These are phyloP conservation scores for Phytophthora cryptogea DNA, from an alignment of 352 stramenopile genomes.

Conservation along the genomic window DNA sequence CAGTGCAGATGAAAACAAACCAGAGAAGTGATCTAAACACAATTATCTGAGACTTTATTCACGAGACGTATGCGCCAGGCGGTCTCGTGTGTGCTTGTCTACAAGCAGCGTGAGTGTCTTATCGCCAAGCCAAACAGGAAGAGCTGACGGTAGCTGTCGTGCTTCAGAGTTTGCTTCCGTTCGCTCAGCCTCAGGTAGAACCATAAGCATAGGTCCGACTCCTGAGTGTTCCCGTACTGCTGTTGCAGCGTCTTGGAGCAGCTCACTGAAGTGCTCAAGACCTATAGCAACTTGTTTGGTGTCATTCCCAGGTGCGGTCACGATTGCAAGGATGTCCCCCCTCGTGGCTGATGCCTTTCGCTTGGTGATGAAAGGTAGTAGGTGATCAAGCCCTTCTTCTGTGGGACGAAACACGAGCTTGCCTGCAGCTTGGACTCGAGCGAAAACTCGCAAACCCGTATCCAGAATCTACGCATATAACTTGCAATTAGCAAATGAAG, in stretches of 20 bases:
- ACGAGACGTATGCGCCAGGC: constrained; percentile 33
- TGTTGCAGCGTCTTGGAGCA: constrained; percentile 36
- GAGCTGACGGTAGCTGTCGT: constrained; percentile 29
- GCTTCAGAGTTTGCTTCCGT: background rate
- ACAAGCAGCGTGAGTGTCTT: constrained; percentile 58
- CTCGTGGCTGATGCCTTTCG: constrained; percentile 33
- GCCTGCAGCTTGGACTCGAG: constrained; percentile 55
- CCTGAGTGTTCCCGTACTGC: constrained; percentile 41
- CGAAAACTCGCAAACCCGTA: constrained; percentile 89
- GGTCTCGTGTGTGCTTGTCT: constrained; percentile 55
- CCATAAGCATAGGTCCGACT: constrained; percentile 51
- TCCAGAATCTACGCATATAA: constrained; percentile 68
- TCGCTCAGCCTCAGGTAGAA: constrained; percentile 12
- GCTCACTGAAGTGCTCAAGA: constrained; percentile 38
- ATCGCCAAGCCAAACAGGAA: constrained; percentile 66
- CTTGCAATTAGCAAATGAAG: background rate
- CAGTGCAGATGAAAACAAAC: constrained; percentile 11
- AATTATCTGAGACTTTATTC: constrained; percentile 5
- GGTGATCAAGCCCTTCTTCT: constrained; percentile 74
- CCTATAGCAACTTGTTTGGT: constrained; percentile 35
- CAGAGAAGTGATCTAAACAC: background rate
- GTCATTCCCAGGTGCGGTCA: constrained; percentile 24
- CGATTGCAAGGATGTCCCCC: constrained; percentile 28
- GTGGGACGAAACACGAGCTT: constrained; percentile 73
- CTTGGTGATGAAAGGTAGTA: constrained; percentile 87